Evolutionary conservation across 192 early-diverging fungal species (phyloP).

Genomic region (Mortierella alpina): DNA sequence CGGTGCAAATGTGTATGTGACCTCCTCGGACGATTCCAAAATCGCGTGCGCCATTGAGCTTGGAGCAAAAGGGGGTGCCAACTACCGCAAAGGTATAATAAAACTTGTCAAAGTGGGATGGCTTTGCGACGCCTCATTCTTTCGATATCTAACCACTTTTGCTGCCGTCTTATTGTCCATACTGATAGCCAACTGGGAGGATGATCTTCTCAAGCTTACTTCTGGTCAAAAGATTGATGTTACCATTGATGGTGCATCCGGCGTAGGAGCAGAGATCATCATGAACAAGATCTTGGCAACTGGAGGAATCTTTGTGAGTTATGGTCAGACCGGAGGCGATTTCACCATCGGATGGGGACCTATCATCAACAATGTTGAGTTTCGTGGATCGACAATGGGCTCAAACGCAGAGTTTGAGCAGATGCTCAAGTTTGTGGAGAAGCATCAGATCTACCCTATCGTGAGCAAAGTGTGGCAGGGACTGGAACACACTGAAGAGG

Average conservation of each 20-base stretch:
- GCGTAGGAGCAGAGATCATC: constrained; percentile 56
- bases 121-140: not conserved
- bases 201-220: constrained; percentile 54
- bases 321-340: constrained; percentile 66
- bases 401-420: constrained; percentile 66
- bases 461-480: constrained; percentile 67
- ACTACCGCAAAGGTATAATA: constrained; percentile 73
- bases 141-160: not conserved
- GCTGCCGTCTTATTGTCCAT: not conserved
- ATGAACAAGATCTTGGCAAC: constrained; percentile 46
- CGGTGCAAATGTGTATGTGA: constrained; percentile 80
- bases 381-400: constrained; percentile 73
- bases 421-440: constrained; percentile 69
- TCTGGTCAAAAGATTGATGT: constrained; percentile 54
- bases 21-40: constrained; percentile 72
- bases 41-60: constrained; percentile 66
- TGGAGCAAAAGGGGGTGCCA: constrained; percentile 76
- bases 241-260: constrained; percentile 78
- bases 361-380: constrained; percentile 70
- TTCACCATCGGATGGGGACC: constrained; percentile 53
- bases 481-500: constrained; percentile 36
- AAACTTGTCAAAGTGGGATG: not conserved
- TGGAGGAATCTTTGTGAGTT: constrained; percentile 68
- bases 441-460: constrained; percentile 67
- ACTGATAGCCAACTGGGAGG: constrained; percentile 58